Evolutionary conservation across 78 protist species (phyloP).

Genomic region (Dictyostelium capitatum): DNA sequence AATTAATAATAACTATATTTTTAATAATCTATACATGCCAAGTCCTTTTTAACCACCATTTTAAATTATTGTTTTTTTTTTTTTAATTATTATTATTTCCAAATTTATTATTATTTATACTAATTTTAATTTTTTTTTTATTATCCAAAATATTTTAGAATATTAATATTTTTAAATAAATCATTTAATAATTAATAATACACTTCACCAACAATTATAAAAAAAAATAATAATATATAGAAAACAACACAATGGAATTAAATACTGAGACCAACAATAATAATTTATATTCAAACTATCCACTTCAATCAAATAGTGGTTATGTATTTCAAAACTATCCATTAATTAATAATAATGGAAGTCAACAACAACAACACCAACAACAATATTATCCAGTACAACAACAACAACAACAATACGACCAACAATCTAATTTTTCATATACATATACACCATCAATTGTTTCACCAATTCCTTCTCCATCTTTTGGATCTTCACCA

Average conservation of each 20-base stretch:
- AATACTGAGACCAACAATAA: not conserved
- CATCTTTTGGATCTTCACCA: conserved; percentile 19
- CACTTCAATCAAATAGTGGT: not conserved
- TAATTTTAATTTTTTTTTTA: not conserved
- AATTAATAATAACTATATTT: no score
- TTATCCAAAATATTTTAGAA: not conserved
- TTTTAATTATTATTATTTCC: no score
- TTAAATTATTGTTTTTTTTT: no score
- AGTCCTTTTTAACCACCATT: no score
- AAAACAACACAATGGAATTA: not conserved
- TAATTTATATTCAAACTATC: not conserved
- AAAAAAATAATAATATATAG: not conserved
- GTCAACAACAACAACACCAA: not conserved
- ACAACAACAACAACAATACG: not conserved
- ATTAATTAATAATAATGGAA: not conserved
- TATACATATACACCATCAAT: not conserved
- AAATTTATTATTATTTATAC: not conserved
- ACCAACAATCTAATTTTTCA: not conserved
- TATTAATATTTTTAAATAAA: not conserved
- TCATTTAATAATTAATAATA: not conserved
- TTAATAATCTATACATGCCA: no score
- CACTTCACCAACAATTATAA: not conserved
- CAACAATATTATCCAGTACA: not conserved
- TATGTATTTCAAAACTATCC: not conserved
- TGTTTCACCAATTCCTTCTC: conserved; percentile 9